Evolutionary conservation across 129 eudicot genomes (phyloP).

Genomic region (Ambrosia artemisiifolia): DNA sequence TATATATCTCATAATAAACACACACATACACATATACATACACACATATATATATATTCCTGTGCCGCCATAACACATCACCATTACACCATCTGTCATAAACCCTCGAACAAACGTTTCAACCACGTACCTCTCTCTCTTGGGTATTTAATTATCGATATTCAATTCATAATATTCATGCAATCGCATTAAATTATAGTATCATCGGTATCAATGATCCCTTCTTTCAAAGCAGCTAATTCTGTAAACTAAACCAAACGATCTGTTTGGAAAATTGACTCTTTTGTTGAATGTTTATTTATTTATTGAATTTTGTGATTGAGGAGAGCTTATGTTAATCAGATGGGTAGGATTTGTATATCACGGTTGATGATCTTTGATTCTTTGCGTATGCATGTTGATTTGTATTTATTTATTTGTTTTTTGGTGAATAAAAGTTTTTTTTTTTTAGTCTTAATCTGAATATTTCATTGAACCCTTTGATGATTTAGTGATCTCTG

Average conservation of each 20-base stretch:
- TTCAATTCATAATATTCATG: conserved; percentile 21
- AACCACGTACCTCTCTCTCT: conserved; percentile 13
- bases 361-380: too few species aligned
- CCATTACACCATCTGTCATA: conserved; percentile 23
- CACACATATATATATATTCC: neutral
- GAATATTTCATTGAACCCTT: too few species aligned
- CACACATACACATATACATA: neutral
- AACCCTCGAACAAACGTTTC: conserved; percentile 6
- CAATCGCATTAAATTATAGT: conserved; percentile 19
- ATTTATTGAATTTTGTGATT: conserved; percentile 4
- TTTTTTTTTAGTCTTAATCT: too few species aligned
- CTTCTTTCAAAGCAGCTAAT: neutral
- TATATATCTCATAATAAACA: neutral
- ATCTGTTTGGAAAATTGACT: neutral
- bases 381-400: too few species aligned
- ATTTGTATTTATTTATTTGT: neutral
- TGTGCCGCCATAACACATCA: conserved; percentile 13
- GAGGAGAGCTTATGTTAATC: neutral
- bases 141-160: conserved; percentile 21
- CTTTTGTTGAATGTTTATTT: neutral
- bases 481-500: too few species aligned
- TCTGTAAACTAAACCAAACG: neutral
- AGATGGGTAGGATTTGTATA: too few species aligned
- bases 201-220: conserved; percentile 2
- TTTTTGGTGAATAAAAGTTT: too few species aligned